Evolutionary conservation across 163 green algal genomes (phyloP).

Genomic region (Prototheca cutis): DNA sequence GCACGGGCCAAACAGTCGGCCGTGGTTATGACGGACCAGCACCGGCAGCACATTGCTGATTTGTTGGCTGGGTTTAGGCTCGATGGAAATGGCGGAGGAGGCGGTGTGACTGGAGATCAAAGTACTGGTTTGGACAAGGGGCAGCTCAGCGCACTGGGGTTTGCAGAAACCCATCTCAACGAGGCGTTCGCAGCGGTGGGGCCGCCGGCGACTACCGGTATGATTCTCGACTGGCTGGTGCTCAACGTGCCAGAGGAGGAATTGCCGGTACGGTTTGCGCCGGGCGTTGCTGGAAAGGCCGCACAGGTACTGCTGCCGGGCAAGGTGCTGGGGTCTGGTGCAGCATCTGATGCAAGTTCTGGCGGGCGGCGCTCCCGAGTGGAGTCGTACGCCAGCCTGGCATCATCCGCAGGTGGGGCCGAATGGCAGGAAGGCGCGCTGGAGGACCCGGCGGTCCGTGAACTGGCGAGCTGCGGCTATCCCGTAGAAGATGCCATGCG

Average conservation of each 20-base stretch:
- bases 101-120: no score
- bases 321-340: no score
- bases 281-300: slow-evolving; percentile 17
- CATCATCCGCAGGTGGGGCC: no score
- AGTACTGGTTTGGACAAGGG: no score
- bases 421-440: neutral
- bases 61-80: neutral
- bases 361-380: no score
- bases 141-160: no score
- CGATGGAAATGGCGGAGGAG: neutral
- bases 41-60: neutral
- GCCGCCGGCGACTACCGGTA: no score
- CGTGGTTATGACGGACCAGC: slow-evolving; percentile 59
- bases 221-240: slow-evolving; percentile 65
- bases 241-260: slow-evolving; percentile 47
- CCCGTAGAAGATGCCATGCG: neutral
- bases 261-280: slow-evolving; percentile 38
- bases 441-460: neutral
- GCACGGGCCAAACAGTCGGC: slow-evolving; percentile 16
- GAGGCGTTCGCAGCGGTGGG: no score
- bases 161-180: no score
- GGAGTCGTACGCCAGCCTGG: no score
- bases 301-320: neutral
- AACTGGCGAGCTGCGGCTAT: neutral
- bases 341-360: no score